Evolutionary conservation across 495 filamentous ascomycete species (phyloP).

Genomic region (Daldinia caldariorum): DNA sequence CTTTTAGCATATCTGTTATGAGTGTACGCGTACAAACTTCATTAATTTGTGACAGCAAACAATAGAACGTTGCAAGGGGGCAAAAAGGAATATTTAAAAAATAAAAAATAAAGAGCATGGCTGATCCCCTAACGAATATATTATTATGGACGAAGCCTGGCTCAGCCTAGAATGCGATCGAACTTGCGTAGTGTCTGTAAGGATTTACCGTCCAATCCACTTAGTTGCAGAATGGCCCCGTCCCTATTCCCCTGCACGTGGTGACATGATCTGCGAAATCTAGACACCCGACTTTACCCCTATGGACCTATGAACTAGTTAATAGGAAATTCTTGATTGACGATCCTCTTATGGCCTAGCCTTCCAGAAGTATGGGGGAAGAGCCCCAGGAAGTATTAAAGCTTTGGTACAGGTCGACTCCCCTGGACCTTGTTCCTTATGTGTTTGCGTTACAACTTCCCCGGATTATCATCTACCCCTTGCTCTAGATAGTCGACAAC

Average conservation of each 20-base stretch:
- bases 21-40: conserved; percentile 14
- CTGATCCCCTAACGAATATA: conserved; percentile 29
- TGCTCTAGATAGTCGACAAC: background rate
- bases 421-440: conserved; percentile 21
- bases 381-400: conserved; percentile 11
- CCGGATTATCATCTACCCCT: background rate
- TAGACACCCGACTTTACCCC: conserved; percentile 31
- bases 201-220: conserved; percentile 11
- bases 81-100: too few relatives aligned
- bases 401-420: conserved; percentile 25
- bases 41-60: conserved; percentile 33
- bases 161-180: conserved; percentile 42
- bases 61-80: conserved; percentile 4
- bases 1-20: background rate
- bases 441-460: conserved; percentile 1
- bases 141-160: conserved; percentile 3
- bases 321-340: conserved; percentile 21
- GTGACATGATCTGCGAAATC: conserved; percentile 39
- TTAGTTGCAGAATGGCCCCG: conserved; percentile 13
- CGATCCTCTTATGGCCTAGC: conserved; percentile 28
- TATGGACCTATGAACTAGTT: conserved; percentile 11
- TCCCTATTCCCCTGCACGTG: conserved; percentile 25
- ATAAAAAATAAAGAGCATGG: conserved; percentile 24
- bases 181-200: conserved; percentile 17
- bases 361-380: conserved; percentile 35